These are phyloP conservation scores for Jamesozyma gamospora DNA, from an alignment of 805 yeast genomes.

Conservation along the genomic window DNA sequence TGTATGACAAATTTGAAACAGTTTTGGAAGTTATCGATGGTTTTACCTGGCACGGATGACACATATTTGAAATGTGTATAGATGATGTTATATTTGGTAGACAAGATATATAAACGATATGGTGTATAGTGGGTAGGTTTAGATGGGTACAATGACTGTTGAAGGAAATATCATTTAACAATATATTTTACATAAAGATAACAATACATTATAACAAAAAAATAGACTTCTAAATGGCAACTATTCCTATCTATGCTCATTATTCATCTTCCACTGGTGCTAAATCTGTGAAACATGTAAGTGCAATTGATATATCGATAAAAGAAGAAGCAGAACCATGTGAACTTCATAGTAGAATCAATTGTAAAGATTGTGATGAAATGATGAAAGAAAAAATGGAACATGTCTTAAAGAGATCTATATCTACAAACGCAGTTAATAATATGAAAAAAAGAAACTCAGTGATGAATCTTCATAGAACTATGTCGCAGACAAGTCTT, in stretches of 20 bases:
- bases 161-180: not conserved
- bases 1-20: too few species aligned
- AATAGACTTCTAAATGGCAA: too few species aligned
- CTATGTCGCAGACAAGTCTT: conserved; percentile 10
- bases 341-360: conserved; percentile 6
- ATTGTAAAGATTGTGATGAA: conserved; percentile 4
- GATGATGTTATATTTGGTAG: too few species aligned
- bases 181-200: not conserved
- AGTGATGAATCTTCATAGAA: conserved; percentile 4
- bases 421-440: conserved; percentile 10
- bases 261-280: not conserved
- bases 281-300: not conserved
- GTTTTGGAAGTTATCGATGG: too few species aligned
- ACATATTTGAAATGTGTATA: too few species aligned
- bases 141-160: too few species aligned
- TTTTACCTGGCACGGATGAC: too few species aligned
- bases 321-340: conserved; percentile 13
- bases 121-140: too few species aligned
- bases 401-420: conserved; percentile 8
- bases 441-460: conserved; percentile 4
- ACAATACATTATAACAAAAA: too few species aligned
- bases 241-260: conserved; percentile 1
- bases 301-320: conserved; percentile 5
- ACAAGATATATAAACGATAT: too few species aligned
- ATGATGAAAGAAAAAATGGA: conserved; percentile 1